Evolutionary conservation across 345 rosid species (phyloP).

Genomic region (Nephelium lappaceum): DNA sequence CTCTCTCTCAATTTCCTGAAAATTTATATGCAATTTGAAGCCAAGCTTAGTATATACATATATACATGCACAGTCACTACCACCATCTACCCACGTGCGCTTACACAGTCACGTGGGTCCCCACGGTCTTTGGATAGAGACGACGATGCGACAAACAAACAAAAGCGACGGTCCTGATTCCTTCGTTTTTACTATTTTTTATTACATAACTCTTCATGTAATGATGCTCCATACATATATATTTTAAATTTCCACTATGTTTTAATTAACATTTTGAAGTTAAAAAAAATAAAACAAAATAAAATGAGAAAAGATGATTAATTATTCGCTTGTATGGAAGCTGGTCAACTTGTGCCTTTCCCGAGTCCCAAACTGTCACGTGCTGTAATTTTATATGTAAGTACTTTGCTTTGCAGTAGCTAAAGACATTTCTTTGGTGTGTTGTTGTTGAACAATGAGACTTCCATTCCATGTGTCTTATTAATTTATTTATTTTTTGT

Average conservation of each 20-base stretch:
- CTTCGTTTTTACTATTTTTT: constrained; percentile 17
- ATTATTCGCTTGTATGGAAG: not conserved
- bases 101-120: constrained; percentile 22
- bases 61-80: constrained; percentile 1
- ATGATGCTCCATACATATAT: too few relatives aligned
- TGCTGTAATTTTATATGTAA: too few relatives aligned
- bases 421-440: too few relatives aligned
- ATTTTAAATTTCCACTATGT: too few relatives aligned
- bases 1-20: not conserved
- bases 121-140: constrained; percentile 14
- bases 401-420: too few relatives aligned
- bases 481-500: too few relatives aligned
- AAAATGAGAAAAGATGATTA: too few relatives aligned
- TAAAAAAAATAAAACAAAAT: not conserved
- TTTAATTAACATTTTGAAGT: not conserved
- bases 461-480: too few relatives aligned
- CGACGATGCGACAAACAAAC: constrained; percentile 40
- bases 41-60: too few relatives aligned
- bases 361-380: too few relatives aligned
- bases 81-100: constrained; percentile 28
- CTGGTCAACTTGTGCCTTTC: constrained; percentile 6
- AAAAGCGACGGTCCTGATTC: constrained; percentile 44
- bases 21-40: too few relatives aligned
- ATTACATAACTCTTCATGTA: not conserved
- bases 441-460: too few relatives aligned